Conservation (phyloP, 805 yeast species). For the Schizosaccharomyces lindneri region DNA sequence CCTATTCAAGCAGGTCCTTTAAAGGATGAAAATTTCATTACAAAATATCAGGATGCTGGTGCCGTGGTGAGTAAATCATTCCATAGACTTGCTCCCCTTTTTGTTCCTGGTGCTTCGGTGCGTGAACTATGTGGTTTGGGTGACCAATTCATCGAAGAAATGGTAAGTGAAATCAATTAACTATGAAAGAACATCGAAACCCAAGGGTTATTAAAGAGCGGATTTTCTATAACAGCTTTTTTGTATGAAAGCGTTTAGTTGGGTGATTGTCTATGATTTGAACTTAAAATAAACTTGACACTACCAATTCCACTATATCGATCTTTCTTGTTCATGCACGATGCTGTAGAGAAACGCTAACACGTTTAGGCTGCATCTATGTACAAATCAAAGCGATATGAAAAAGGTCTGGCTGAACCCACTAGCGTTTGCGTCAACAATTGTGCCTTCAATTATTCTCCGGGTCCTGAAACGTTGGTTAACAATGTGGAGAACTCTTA, state of each 20-base stretch:
- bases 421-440: constrained; percentile 68
- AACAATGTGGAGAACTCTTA: neutral
- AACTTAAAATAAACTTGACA: too few relatives aligned
- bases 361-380: constrained; percentile 28
- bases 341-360: constrained; percentile 20
- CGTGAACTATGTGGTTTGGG: neutral
- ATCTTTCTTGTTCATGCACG: neutral
- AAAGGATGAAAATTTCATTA: neutral
- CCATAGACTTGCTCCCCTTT: neutral
- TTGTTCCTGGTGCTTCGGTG: neutral
- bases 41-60: neutral
- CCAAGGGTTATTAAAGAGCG: neutral
- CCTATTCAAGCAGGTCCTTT: neutral
- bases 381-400: constrained; percentile 28
- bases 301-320: neutral
- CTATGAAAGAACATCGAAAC: neutral
- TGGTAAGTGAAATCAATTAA: neutral
- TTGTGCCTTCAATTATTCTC: constrained; percentile 54
- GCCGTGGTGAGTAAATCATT: neutral
- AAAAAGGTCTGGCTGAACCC: constrained; percentile 86
- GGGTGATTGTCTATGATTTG: too few relatives aligned
- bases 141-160: neutral
- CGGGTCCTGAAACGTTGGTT: constrained; percentile 13
- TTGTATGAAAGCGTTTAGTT: too few relatives aligned
- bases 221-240: neutral